Evolutionary conservation across 1,284 basidiomycete species (phyloP), one percentile per base, ranked within the genome.

Genomic region (Sparassis latifolia): DNA sequence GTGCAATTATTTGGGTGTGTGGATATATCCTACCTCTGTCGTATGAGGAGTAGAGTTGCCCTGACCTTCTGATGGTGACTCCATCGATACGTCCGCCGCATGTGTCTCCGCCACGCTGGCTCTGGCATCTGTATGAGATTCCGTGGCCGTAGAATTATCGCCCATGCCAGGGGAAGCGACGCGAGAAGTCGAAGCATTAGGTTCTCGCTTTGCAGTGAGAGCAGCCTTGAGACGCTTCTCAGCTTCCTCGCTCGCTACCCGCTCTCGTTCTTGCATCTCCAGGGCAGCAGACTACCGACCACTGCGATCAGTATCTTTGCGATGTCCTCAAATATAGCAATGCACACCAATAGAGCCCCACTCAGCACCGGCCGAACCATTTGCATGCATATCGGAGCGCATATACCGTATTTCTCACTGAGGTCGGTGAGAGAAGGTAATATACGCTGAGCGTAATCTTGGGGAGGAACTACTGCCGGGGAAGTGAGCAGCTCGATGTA

Each of bases 301-400:
- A 35, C 60, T 55, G 4, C 12, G 47, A 10, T 45, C 50, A 46
- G 10, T 35, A 43, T 12, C 39, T 5, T 20, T 10, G 39, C 10
- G 33, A 45, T 43, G n/a, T 9, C 41, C 6, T 32, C 3, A 20
- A 7, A 46, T 10, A 27, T 28, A 27, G 43, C 46, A 44, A 51
- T 49, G 69, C 77, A 58, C 64, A 86, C 86, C 60, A 84, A 68
- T 47, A 92, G 72, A 33, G 76, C 69, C 3, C 71, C 69, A 54
- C 88, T 81, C 31, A 95, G 74, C 52, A 89, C 84, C 3, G 93
- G 92, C 6, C 95, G 82, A 44, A 92, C 79, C 49, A 97, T 87
- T 62, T 93, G 90, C 88, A 97, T 96, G 50, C 91, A 91, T 52
- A 94, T 84, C 7, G 89, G 81, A 38, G 86, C 80, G 53, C 84